phyloP scores from a whole-genome alignment of 2,329 filamentous ascomycete genomes.

The Colletotrichum sp. region DNA sequence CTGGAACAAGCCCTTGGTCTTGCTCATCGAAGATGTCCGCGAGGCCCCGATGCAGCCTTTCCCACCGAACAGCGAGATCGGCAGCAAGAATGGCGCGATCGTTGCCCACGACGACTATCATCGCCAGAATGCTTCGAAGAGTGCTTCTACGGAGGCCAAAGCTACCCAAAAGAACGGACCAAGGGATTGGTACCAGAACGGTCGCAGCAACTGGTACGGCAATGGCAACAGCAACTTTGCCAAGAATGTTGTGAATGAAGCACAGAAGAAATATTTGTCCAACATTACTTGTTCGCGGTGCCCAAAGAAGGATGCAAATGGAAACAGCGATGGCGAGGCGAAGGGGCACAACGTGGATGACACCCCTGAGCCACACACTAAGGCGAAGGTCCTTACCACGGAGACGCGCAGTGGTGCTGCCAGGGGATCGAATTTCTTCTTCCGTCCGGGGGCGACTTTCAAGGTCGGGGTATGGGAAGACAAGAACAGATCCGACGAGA shows the following conservation, averaged over 20 bases:
- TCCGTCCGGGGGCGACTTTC: slow-evolving; percentile 30
- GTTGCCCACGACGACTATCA: slow-evolving; percentile 3
- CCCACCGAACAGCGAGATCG: slow-evolving; percentile 28
- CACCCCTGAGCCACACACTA: background rate
- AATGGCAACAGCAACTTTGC: background rate
- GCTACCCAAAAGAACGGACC: background rate
- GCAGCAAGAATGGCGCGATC: slow-evolving; percentile 28
- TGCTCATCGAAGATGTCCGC: slow-evolving; percentile 33
- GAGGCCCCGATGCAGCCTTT: slow-evolving; percentile 45
- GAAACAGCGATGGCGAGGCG: background rate
- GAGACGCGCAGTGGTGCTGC: slow-evolving; percentile 24
- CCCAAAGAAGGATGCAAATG: background rate
- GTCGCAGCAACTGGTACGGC: background rate
- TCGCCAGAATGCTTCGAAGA: background rate
- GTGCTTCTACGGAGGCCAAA: background rate
- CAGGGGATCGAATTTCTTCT: slow-evolving; percentile 34
- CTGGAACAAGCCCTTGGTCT: slow-evolving; percentile 26
- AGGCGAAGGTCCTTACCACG: slow-evolving; percentile 14
- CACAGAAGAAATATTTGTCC: background rate
- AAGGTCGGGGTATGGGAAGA: slow-evolving; percentile 34
- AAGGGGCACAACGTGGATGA: background rate
- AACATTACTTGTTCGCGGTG: background rate
- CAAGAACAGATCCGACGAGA: slow-evolving; percentile 17
- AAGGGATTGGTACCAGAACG: background rate
- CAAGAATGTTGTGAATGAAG: background rate